Evolutionary conservation across 192 early-diverging fungal genomes (phyloP), one percentile per base, ranked within the genome.

Genomic region (Fimicolochytrium jonesii): DNA sequence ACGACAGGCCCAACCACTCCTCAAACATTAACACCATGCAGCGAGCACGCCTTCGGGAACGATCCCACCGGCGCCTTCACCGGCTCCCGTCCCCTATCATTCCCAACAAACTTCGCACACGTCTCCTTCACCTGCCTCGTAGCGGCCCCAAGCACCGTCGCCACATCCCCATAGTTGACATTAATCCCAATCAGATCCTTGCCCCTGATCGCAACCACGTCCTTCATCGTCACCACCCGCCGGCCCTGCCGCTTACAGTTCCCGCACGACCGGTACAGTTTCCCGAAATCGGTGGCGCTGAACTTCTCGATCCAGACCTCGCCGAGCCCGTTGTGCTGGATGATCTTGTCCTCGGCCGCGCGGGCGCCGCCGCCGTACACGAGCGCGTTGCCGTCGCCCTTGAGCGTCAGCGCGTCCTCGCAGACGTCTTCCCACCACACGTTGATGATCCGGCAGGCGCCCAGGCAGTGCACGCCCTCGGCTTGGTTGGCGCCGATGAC

Each of bases 191-290:
- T 48, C 6, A 62, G 31, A 0, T 61, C 35, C 39, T 60, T 60
- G 17, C 63, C 63, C 11, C 28, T 59, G 22, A 13, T 18, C n/a
- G 56, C 63, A 20, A 45, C 29, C 23, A 65, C 36, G 45, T 39
- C 28, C 29, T 18, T 61, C n/a, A 57, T 30, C 25, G 55, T n/a
- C 17, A 37, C 31, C n/a, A 17, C 26, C 32, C 53, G 53, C 33
- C 20, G 3, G 32, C 26, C 18, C 26, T 55, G 53, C 4, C 13
- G 2, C 32, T 55, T 55, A 34, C 53, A 55, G 31, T 28, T 33
- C 13, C 61, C 61, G 50, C 61, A 63, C 5, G 61, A 63, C 4
- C 61, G 61, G 61, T 63, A 63, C 3, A 63, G 29, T 32, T 63
- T 63, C 32, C 61, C 61, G 28, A 55, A 59, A 29, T 33, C 43